Base-by-base conservation (phyloP, 768 basidiomycete species). In the Lentinus tigrinus region DNA sequence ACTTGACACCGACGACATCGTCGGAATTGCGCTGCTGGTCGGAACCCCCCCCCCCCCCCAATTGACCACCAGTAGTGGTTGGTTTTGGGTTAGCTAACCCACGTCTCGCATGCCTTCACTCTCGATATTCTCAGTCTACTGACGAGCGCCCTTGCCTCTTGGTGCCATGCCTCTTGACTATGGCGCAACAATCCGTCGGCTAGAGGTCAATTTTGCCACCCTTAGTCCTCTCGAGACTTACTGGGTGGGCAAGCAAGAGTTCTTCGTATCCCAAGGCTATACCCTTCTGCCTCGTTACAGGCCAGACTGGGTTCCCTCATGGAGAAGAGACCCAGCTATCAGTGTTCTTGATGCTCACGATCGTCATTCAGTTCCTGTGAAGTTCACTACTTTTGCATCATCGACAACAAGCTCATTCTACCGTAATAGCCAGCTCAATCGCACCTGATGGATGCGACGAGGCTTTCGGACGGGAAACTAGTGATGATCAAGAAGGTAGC, bases 201-300 rank as follows among this genome's bases (percentile, higher is more conserved):
- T 31, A 6, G 31, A 31, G 7, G 31, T 31, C 11, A 3, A 1
- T 3, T 1, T 31, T 11, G 31, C 31, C 11, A 31, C 31, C 31
- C 31, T 31, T 3, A 31, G 7, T 31, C 31, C 31, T 11, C 1
- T 3, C 1, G 31, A 31, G 3, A 7, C 3, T 1, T 3, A 31
- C 31, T 31, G 31, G 31, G 31, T 31, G 1, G 31, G 31, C 31
- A 31, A 31, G 31, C 57, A 63, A n/a, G 39, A 38, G 3, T 54
- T 54, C 34, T 43, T 60, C 8, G 46, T 51, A 37, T 40, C 46
- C 3, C 47, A 47, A 4, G 67, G 66, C 5, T 67, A 67, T 51
- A 53, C 48, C 51, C 52, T 69, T 2, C 64, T 64, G 1, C 58
- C 66, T n/a, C 58, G 66, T 0, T 67, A 65, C 46, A 37, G 27